Evolutionary conservation across 164 flowering plant genomes (phyloP), one percentile per base, ranked within the genome.

Genomic region (Macadamia integrifolia): DNA sequence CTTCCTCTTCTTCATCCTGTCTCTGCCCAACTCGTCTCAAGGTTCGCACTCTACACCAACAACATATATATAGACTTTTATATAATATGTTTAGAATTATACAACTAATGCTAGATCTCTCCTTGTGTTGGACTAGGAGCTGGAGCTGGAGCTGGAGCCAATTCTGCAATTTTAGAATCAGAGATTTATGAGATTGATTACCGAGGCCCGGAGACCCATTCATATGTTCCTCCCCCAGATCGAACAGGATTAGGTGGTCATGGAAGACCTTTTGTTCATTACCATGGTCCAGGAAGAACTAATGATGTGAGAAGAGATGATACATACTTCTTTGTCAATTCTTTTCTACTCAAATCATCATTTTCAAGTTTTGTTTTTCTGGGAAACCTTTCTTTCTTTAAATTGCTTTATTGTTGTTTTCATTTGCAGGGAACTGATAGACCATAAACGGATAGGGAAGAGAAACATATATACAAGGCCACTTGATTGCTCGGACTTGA

Each of bases 161-260:
- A 53, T 11, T 68, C 7, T 32, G 49, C 55, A 6, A 69, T 67
- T 49, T 59, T 57, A 70, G 79, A 63, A 50, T 53, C 75, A 17
- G 85, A 80, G 40, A 32, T 91, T 7, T 89, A 88, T 61, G 89
- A 87, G 55, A 92, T 90, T 18, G 98, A 92, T 71, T 90, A 88
- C 31, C 85, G 87, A 77, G 98, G 98, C 9, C 98, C 98, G 1
- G 90, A 92, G 84, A 92, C 96, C 0, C 98, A 92, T 61, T 72
- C 86, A 0, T 79, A 78, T 46, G 44, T 79, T 29, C 90, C 96
- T 60, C 91, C 98, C 0, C 96, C 96, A 0, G 71, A 68, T 58
- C 73, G 75, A 65, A 67, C 74, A 8, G 63, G 74, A 3, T 35
- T 5, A 35, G 40, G 40, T 35, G 40, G 40, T 35, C 40, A 5